Conservation (phyloP, 192 early-diverging fungal species). For the Piromyces sp. region DNA sequence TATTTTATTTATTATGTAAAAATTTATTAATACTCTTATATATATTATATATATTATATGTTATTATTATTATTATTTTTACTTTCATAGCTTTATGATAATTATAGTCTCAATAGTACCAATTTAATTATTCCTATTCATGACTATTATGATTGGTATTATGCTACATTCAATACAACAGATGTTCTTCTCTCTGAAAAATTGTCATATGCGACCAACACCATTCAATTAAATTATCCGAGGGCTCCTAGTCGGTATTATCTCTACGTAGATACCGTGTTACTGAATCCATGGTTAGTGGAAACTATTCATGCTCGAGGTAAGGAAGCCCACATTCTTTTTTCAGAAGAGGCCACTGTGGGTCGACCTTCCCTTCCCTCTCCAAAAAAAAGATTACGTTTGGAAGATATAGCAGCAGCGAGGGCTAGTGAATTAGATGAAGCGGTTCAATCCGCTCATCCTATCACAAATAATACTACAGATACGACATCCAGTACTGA, state of each 20-base stretch:
- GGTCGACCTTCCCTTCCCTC: too few relatives aligned
- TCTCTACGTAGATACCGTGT: not conserved
- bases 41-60: too few relatives aligned
- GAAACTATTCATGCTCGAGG: not conserved
- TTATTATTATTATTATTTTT: too few relatives aligned
- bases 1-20: too few relatives aligned
- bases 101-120: not conserved
- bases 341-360: not conserved
- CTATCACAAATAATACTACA: too few relatives aligned
- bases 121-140: not conserved
- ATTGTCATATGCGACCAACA: not conserved
- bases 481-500: too few relatives aligned
- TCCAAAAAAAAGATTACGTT: too few relatives aligned
- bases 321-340: not conserved
- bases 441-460: too few relatives aligned
- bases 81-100: not conserved
- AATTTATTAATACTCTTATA: too few relatives aligned
- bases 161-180: not conserved
- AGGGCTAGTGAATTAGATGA: too few relatives aligned
- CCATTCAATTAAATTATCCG: not conserved
- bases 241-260: not conserved
- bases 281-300: not conserved
- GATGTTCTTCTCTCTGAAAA: not conserved
- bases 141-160: not conserved
- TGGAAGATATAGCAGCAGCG: too few relatives aligned